Evolutionary conservation across 306 rosid species (phyloP).

Genomic region (Psophocarpus tetragonolobus): DNA sequence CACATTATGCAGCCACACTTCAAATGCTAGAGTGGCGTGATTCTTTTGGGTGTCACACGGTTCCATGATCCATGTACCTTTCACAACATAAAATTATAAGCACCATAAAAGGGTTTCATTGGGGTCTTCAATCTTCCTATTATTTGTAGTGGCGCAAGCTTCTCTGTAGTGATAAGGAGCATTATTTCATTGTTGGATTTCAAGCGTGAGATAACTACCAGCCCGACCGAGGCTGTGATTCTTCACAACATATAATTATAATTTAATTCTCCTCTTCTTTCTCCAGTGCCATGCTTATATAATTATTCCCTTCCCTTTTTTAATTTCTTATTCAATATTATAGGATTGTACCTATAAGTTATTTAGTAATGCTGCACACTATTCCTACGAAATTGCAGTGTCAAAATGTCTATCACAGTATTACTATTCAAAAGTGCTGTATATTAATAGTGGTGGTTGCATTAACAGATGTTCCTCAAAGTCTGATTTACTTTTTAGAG

Average conservation of each 20-base stretch:
- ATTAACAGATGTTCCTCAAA: neutral
- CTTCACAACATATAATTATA: neutral
- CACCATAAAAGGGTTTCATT: neutral
- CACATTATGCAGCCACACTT: slow-evolving; percentile 86
- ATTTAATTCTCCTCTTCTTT: slow-evolving; percentile 16
- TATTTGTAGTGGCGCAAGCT: neutral
- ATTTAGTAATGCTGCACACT: too few species aligned
- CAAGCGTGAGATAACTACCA: slow-evolving; percentile 17
- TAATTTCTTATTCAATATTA: slow-evolving; percentile 5
- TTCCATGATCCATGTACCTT: slow-evolving; percentile 4
- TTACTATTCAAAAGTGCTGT: neutral
- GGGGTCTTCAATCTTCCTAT: neutral
- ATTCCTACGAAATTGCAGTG: neutral
- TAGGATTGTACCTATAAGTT: slow-evolving; percentile 27
- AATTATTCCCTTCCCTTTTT: too few species aligned
- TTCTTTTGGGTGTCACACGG: slow-evolving; percentile 50
- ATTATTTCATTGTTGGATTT: slow-evolving; percentile 27
- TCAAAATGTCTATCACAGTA: neutral
- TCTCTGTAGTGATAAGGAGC: slow-evolving; percentile 18
- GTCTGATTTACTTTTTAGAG: neutral
- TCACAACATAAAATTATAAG: neutral
- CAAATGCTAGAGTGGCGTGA: slow-evolving; percentile 80
- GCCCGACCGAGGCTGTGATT: neutral
- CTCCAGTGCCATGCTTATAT: neutral
- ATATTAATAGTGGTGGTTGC: neutral